A percentile compares a stretch with the other conserved stretches of the same genome.
phyloP scores from a whole-genome alignment of 805 yeast species.

The Blastobotrys terrestris region DNA sequence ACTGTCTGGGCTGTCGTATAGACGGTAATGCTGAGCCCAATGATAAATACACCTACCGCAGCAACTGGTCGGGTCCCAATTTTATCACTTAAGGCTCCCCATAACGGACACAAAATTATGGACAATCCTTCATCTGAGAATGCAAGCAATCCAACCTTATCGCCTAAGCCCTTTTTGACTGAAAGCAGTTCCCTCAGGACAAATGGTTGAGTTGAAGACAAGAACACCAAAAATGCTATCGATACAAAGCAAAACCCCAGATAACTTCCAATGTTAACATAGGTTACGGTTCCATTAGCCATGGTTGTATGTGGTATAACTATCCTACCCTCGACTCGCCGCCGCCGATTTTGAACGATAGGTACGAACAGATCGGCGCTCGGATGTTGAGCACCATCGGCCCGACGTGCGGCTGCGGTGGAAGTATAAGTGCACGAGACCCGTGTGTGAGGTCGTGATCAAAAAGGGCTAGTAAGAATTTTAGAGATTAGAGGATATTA shows the following conservation, averaged over 20 bases:
- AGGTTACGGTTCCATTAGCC: not conserved
- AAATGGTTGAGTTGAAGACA: conserved; percentile 41
- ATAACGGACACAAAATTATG: conserved; percentile 49
- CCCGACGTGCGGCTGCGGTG: too few relatives aligned
- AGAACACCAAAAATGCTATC: conserved; percentile 39
- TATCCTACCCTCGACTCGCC: too few relatives aligned
- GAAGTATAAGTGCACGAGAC: too few relatives aligned
- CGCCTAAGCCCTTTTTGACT: conserved; percentile 33
- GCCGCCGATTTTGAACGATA: not conserved
- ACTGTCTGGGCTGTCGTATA: conserved; percentile 43
- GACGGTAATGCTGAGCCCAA: conserved; percentile 43
- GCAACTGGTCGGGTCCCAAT: conserved; percentile 54
- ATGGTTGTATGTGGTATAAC: not conserved
- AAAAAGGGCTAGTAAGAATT: too few relatives aligned
- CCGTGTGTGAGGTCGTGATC: too few relatives aligned
- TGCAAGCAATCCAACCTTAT: conserved; percentile 44
- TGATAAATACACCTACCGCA: conserved; percentile 40
- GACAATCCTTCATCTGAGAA: conserved; percentile 56
- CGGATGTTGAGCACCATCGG: too few relatives aligned
- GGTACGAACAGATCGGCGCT: not conserved
- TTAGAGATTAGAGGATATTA: too few relatives aligned
- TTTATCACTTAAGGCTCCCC: conserved; percentile 59
- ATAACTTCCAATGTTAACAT: conserved; percentile 20
- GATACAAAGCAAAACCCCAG: conserved; percentile 35
- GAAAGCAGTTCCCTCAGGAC: conserved; percentile 36